Percentiles rank a stretch among this genome's conserved stretches.
phyloP scores from a whole-genome alignment of 2,329 filamentous ascomycete genomes.

The Fusarium dlaminii region DNA sequence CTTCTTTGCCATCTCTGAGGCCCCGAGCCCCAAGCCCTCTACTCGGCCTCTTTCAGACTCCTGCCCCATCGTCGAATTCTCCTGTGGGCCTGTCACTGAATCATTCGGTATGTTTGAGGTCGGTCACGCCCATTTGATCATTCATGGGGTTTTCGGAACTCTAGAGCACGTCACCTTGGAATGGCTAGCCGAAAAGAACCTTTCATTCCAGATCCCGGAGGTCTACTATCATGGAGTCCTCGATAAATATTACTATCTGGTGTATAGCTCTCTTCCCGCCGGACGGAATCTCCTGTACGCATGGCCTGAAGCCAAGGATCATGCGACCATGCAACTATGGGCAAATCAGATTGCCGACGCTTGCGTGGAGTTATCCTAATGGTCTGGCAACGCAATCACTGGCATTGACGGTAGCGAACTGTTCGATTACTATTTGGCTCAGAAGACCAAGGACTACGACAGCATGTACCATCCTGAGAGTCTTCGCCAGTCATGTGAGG shows the following conservation, averaged over 20 bases:
- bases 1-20: background rate
- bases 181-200: background rate
- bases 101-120: background rate
- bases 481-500: no score
- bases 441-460: no score
- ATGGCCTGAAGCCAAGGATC: background rate
- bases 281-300: background rate
- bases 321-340: accelerated
- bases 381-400: background rate
- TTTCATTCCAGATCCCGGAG: background rate
- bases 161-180: background rate
- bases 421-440: no score
- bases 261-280: background rate
- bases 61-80: background rate
- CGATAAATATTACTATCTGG: background rate
- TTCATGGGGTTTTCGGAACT: accelerated
- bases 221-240: background rate
- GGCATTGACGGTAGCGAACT: background rate
- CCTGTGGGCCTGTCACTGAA: accelerated
- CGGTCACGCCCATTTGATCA: background rate
- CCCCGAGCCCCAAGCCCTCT: background rate
- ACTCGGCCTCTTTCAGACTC: background rate
- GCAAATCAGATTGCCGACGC: background rate
- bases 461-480: no score
- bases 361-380: background rate